Conservation (phyloP, 2,329 filamentous ascomycete genomes). For the Kalmusia sp. region DNA sequence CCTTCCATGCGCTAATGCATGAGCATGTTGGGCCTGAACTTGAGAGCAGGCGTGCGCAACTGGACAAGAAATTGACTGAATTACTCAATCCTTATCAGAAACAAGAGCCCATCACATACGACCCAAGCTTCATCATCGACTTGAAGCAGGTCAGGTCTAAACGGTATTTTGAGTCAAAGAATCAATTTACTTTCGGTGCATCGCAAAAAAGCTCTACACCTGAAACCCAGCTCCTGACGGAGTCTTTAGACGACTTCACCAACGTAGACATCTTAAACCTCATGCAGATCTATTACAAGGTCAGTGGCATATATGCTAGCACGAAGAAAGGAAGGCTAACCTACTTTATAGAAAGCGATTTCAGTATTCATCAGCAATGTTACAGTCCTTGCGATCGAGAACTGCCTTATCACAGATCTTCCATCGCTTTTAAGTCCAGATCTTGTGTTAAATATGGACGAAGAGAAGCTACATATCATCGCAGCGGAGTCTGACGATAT, state of each 20-base stretch:
- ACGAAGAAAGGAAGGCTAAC: conserved; percentile 11
- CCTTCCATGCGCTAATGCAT: conserved; percentile 20
- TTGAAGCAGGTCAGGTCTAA: conserved; percentile 20
- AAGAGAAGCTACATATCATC: conserved; percentile 27
- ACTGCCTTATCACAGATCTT: conserved; percentile 30
- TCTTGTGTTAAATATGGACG: conserved; percentile 24
- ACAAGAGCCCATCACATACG: conserved; percentile 29
- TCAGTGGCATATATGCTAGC: neutral
- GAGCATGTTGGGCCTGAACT: conserved; percentile 28
- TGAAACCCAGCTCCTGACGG: conserved; percentile 21
- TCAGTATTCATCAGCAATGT: conserved; percentile 36
- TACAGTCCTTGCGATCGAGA: conserved; percentile 33
- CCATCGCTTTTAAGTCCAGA: conserved; percentile 27
- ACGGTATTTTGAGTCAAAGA: conserved; percentile 12
- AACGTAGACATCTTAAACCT: conserved; percentile 34
- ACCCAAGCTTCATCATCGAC: conserved; percentile 27
- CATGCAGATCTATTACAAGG: conserved; percentile 37
- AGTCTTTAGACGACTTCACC: conserved; percentile 30
- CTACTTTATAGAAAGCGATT: conserved; percentile 25
- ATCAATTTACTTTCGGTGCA: neutral
- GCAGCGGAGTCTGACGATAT: conserved; percentile 35
- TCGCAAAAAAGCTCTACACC: neutral
- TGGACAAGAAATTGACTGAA: conserved; percentile 30
- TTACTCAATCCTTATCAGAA: conserved; percentile 26
- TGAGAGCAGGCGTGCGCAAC: conserved; percentile 14